Base-by-base conservation (phyloP, 768 basidiomycete genomes). In the Tephrocybe sp. region DNA sequence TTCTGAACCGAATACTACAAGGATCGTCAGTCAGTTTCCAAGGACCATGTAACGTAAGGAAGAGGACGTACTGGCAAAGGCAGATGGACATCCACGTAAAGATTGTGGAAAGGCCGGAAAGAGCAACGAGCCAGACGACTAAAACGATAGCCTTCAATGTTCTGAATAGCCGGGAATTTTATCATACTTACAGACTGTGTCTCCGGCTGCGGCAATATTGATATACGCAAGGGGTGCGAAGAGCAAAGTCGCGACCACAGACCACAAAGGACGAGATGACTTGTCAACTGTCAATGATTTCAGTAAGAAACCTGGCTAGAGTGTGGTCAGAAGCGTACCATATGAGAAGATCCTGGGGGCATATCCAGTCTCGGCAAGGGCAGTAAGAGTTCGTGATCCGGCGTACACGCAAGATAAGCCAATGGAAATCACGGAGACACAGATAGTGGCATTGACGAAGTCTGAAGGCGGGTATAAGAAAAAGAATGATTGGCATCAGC, bases 21-120 rank as follows among this genome's bases (percentile, higher is more conserved):
- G 21, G 26, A 13, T 12, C 2, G 21, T 30, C 24, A 50, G 42
- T 4, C 9, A 50, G 24, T 25, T n/a, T 24, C 9, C 15, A 38
- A 9, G 34, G 11, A 12, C n/a, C 12, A 28, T 2, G 38, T 18
- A 21, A 27, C 11, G 5, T n/a, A 30, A 16, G 12, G 6, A 30
- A 30, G 12, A 9, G 8, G 18, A 68, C 72, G 16, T 48, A 73
- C 70, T 75, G 75, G 72, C 75, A 77, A 36, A 75, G 58, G 52
- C 74, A 75, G 48, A 77, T 73, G 4, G 75, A 61, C 32, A 69
- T 49, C 75, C 75, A 77, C 0, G 71, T 70, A 65, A 77, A 74
- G 51, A 77, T 64, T 7, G 71, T 71, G 4, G 75, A 75, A 24
- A 77, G 67, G 43, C 74, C 74, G n/a, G 75, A 77, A 5, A 77